Conservation (phyloP, 108 stramenopile genomes). For the Cyclotella atomus region DNA sequence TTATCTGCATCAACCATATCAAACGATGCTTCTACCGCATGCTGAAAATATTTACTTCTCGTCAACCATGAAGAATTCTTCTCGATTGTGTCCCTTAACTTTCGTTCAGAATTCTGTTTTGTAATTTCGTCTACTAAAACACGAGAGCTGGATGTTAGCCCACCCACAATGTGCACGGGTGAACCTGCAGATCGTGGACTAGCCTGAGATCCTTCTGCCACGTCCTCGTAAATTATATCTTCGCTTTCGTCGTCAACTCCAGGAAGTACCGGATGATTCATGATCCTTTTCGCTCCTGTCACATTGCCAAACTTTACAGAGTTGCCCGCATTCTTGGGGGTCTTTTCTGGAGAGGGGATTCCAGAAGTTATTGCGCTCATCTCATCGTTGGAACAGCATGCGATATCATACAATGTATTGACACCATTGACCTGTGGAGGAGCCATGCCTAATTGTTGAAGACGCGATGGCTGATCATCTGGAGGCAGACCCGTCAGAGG, state of each 20-base stretch:
- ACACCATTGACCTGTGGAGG: not conserved
- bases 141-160: too few species aligned
- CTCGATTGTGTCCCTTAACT: not conserved
- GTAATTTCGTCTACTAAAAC: too few species aligned
- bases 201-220: not conserved
- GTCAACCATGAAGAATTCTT: conserved; percentile 44
- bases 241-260: conserved; percentile 16
- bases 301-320: not conserved
- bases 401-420: conserved; percentile 2
- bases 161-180: not conserved
- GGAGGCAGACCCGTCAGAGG: conserved; percentile 19
- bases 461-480: conserved; percentile 4
- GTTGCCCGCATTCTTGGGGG: not conserved
- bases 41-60: conserved; percentile 55
- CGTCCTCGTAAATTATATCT: not conserved
- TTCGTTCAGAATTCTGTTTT: not conserved
- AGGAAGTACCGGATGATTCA: not conserved
- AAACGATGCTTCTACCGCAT: conserved; percentile 61
- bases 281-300: not conserved
- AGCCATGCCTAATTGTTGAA: conserved; percentile 1
- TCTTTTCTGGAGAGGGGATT: not conserved
- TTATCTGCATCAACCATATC: conserved; percentile 68
- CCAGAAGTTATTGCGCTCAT: not conserved
- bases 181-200: not conserved
- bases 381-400: not conserved